A percentile compares a stretch with the other conserved stretches of the same genome.
phyloP scores from a whole-genome alignment of 768 basidiomycete species.

The Dendrothele bispora region DNA sequence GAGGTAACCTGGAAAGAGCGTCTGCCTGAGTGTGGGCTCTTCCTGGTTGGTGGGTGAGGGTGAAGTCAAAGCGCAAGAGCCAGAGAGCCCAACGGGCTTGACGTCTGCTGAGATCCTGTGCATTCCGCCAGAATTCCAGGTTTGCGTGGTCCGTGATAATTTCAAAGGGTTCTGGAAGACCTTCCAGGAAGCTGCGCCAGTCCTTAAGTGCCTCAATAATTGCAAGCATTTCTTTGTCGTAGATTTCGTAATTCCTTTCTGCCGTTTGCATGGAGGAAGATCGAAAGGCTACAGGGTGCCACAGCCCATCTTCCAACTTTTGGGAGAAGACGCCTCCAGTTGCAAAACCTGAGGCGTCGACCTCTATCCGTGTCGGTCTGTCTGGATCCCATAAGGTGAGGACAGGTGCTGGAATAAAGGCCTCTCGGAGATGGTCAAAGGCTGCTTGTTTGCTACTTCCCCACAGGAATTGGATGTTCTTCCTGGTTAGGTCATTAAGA shows the following conservation, averaged over 20 bases:
- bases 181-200: constrained; percentile 13
- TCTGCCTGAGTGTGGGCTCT: neutral
- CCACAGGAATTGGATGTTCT: too few species aligned
- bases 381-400: neutral
- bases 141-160: too few species aligned
- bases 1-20: neutral
- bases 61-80: too few species aligned
- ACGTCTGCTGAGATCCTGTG: too few species aligned
- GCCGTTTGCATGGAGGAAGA: neutral
- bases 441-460: too few species aligned
- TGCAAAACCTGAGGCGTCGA: neutral
- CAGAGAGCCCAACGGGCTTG: too few species aligned
- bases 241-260: constrained; percentile 8
- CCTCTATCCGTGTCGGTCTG: neutral
- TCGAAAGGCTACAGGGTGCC: neutral
- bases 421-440: neutral
- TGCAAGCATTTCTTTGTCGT: constrained; percentile 14
- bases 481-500: too few species aligned
- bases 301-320: neutral
- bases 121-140: too few species aligned
- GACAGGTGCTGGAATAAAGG: neutral
- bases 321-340: neutral
- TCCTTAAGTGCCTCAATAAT: constrained; percentile 2
- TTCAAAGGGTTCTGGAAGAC: constrained; percentile 6
- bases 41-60: too few species aligned